A percentile compares a stretch with the other conserved stretches of the same genome.
Conservation (phyloP, 139 green algal genomes). For the Coelastrella sp. region DNA sequence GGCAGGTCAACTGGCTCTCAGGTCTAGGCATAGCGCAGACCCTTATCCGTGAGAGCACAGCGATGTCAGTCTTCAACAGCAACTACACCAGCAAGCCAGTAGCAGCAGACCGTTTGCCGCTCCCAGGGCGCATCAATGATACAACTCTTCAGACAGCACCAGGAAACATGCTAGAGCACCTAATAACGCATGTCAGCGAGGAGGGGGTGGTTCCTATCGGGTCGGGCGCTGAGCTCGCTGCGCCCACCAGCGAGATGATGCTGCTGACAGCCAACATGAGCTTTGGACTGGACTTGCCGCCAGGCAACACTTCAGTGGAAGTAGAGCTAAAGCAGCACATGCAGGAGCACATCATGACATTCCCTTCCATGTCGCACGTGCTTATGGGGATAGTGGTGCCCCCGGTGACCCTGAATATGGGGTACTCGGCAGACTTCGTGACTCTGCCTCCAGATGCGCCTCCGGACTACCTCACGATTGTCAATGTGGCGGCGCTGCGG, state of each 20-base stretch:
- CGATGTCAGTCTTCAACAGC: neutral
- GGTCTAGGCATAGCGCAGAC: neutral
- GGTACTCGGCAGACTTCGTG: conserved; percentile 9
- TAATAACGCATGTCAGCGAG: neutral
- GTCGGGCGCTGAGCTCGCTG: neutral
- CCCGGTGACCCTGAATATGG: conserved; percentile 17
- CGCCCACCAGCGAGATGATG: conserved; percentile 12
- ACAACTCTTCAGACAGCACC: neutral
- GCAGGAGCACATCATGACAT: too few species aligned
- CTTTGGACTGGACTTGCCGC: neutral
- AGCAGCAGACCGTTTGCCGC: neutral
- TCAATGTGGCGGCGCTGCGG: neutral
- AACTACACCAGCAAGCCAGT: conserved; percentile 20
- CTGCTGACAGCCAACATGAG: conserved; percentile 33
- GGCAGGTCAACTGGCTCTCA: neutral
- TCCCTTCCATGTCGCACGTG: neutral
- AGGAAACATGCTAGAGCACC: neutral
- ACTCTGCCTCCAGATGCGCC: neutral
- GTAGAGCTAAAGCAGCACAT: conserved; percentile 17
- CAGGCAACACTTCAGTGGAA: neutral
- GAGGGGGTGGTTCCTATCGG: neutral
- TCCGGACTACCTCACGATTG: neutral
- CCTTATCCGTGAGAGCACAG: neutral
- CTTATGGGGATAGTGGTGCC: conserved; percentile 33
- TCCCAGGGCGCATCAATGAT: neutral